phyloP scores from a whole-genome alignment of 2,329 filamentous ascomycete species.

The Thelonectria blattea region DNA sequence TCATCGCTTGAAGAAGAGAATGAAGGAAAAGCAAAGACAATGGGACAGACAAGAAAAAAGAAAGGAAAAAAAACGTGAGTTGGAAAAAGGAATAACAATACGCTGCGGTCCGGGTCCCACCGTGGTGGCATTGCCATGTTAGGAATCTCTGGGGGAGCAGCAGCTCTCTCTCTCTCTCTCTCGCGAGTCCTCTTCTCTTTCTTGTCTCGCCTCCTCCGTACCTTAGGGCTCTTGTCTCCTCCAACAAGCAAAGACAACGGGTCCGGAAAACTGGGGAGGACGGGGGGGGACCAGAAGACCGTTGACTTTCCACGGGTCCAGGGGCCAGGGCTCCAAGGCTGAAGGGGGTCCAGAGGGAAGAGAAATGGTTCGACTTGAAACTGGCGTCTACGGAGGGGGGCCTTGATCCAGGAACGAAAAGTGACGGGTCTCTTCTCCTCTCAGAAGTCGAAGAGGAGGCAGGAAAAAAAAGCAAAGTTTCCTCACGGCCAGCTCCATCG shows the following conservation, averaged over 20 bases:
- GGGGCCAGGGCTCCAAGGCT: constrained; percentile 22
- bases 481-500: constrained; percentile 14
- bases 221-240: constrained; percentile 4
- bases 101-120: constrained; percentile 18
- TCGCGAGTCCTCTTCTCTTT: constrained; percentile 1
- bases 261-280: neutral
- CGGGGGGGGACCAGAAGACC: constrained; percentile 16
- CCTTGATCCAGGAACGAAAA: constrained; percentile 20
- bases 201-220: neutral
- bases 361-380: constrained; percentile 30
- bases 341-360: neutral
- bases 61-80: constrained; percentile 8
- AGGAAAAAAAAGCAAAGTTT: constrained; percentile 16
- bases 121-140: constrained; percentile 3
- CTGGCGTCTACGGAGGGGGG: constrained; percentile 7
- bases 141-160: constrained; percentile 21
- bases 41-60: neutral
- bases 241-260: neutral
- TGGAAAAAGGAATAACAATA: neutral
- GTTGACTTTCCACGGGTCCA: constrained; percentile 16
- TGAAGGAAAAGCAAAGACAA: neutral
- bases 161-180: no score
- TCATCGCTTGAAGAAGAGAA: constrained; percentile 9
- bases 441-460: constrained; percentile 17
- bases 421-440: constrained; percentile 20